Percentiles rank a stretch among this genome's conserved stretches.
These are phyloP conservation scores for Prunus salicina DNA, from an alignment of 306 rosid genomes.

Conservation along the genomic window DNA sequence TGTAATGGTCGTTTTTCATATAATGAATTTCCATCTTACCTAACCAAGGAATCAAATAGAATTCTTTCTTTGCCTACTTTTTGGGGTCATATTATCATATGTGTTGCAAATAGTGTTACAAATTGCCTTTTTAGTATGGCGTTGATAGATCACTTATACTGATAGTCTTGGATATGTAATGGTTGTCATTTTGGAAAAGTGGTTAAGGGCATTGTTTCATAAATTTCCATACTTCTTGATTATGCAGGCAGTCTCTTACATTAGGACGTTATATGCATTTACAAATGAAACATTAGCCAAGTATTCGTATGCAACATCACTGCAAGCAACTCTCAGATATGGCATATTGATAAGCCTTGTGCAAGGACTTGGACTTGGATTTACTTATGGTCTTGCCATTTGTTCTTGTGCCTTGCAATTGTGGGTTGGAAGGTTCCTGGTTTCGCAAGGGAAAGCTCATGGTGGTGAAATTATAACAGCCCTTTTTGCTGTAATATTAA, in stretches of 20 bases:
- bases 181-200: constrained; percentile 18
- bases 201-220: constrained; percentile 22
- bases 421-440: constrained; percentile 97
- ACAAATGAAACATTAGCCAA: constrained; percentile 97
- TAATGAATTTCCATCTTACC: background rate
- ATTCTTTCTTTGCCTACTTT: too few relatives aligned
- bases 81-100: background rate
- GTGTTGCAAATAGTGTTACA: background rate
- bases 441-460: constrained; percentile 54
- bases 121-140: background rate
- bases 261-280: constrained; percentile 87
- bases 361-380: constrained; percentile 99
- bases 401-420: constrained; percentile 99
- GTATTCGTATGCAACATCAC: constrained; percentile 96
- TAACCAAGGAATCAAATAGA: background rate
- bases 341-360: constrained; percentile 98
- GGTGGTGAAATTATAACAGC: constrained; percentile 98
- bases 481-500: constrained; percentile 89
- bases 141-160: background rate
- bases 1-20: background rate
- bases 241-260: constrained; percentile 92
- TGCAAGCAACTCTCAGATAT: constrained; percentile 97
- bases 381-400: constrained; percentile 98
- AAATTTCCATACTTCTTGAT: constrained; percentile 29
- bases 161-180: background rate